Base-by-base conservation (phyloP, 805 yeast species). In the Torulaspora franciscae region DNA sequence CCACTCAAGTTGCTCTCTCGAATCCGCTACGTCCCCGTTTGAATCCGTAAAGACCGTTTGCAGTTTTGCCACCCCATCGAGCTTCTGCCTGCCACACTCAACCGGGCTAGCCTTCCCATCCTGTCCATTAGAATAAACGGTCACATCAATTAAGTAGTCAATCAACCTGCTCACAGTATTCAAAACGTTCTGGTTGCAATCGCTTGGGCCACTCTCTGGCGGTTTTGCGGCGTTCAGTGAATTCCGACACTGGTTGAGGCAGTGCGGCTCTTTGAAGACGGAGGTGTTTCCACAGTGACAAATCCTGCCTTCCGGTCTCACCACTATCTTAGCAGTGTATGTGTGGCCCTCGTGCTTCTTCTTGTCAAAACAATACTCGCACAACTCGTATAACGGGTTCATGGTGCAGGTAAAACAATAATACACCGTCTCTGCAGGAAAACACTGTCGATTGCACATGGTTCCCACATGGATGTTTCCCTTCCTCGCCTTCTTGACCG, bases 281-380 rank as follows among this genome's bases (percentile, higher is more conserved):
- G 53, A 48, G 11, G 56, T 49, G 46, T 61, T 58, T 3, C 66
- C 65, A 51, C 68, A 64, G 42, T 61, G 62, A 30, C 68, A 64
- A 6, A 61, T 51, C 25, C 62, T 54, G 6, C 66, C 66, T 34
- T 64, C 65, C 1, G 59, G 54, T 45, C 65, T 48, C 14, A 52
- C 54, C 1, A 60, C 59, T 2, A 56, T 49, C 39, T 56, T 57
- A 1, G 59, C 57, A 5, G 56, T 54, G 36, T 55, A 64, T 3
- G 49, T 37, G 62, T 90, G 98, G 36, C 80, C 91, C 28, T 60
- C 58, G 64, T 90, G 98, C 44, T 75, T 72, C 3, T 77, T 79
- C 2, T 80, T 78, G 40, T 81, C 78, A 65, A 72, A 90, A 61
- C 98, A 90, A 47, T 74, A 69, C 8, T 81, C 74, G 61, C 98